Conservation (phyloP, 768 basidiomycete species). For the Lentinus brumalis region DNA sequence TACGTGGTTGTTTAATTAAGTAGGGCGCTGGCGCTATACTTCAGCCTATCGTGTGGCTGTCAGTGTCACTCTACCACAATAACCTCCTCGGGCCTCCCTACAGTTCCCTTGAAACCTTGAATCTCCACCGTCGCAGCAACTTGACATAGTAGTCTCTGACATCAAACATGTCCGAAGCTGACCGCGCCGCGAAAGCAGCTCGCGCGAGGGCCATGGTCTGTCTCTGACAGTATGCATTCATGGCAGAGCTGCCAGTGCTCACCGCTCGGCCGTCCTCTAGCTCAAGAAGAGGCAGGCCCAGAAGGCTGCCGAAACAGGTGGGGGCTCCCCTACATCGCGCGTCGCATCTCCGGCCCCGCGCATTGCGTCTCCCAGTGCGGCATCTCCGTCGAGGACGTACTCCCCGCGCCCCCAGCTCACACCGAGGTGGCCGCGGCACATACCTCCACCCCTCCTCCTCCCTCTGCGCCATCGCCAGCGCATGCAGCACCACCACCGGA, state of each 20-base stretch:
- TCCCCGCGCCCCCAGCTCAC: slow-evolving; percentile 29
- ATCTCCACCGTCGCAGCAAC: neutral
- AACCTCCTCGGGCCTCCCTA: neutral
- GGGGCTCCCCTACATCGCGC: slow-evolving; percentile 23
- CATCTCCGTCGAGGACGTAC: slow-evolving; percentile 39
- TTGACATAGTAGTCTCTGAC: neutral
- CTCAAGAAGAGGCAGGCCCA: slow-evolving; percentile 83
- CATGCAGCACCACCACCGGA: slow-evolving; percentile 25
- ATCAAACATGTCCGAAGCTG: slow-evolving; percentile 55
- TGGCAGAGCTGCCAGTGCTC: neutral
- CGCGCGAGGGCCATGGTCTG: slow-evolving; percentile 82
- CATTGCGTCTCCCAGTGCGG: slow-evolving; percentile 47
- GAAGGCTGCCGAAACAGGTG: slow-evolving; percentile 47
- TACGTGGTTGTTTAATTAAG: no score
- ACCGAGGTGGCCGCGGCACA: neutral
- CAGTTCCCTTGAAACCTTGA: neutral
- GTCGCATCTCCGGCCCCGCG: slow-evolving; percentile 25
- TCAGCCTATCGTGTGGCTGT: no score
- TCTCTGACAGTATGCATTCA: slow-evolving; percentile 8
- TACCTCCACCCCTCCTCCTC: slow-evolving; percentile 15
- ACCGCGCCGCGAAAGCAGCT: slow-evolving; percentile 80
- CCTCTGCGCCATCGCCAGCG: slow-evolving; percentile 11
- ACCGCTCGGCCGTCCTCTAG: slow-evolving; percentile 38
- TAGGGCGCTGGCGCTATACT: no score
- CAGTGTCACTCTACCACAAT: no score